A percentile compares a stretch with the other conserved stretches of the same genome.
Conservation (phyloP, 352 stramenopile genomes). For the Sclerospora graminicola region DNA sequence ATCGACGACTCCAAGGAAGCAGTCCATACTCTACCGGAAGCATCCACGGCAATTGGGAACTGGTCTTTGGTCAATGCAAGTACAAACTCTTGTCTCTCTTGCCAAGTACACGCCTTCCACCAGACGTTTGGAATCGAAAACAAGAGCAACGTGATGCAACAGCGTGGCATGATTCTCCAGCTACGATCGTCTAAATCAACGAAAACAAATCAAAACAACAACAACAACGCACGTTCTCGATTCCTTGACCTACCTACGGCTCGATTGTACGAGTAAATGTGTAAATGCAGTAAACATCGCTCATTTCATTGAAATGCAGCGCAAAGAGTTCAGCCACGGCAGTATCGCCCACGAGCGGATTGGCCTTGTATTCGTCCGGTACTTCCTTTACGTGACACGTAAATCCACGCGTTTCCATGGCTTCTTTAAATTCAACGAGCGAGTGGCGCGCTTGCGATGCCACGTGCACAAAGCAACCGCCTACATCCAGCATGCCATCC, state of each 20-base stretch:
- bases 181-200: conserved; percentile 8
- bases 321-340: conserved; percentile 61
- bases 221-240: conserved; percentile 11
- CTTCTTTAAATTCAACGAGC: conserved; percentile 72
- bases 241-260: conserved; percentile 18
- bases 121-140: conserved; percentile 2
- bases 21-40: conserved; percentile 58
- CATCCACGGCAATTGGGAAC: conserved; percentile 67
- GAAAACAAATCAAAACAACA: conserved; percentile 1
- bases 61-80: conserved; percentile 53
- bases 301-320: conserved; percentile 88
- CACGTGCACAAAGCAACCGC: conserved; percentile 68
- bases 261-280: conserved; percentile 45
- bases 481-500: conserved; percentile 41
- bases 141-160: not conserved
- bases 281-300: conserved; percentile 83
- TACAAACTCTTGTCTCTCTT: conserved; percentile 54
- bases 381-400: conserved; percentile 49
- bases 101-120: conserved; percentile 34
- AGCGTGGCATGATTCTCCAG: conserved; percentile 4
- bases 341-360: conserved; percentile 64
- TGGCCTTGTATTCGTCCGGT: conserved; percentile 76
- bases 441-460: conserved; percentile 73
- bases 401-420: conserved; percentile 65
- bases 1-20: conserved; percentile 35